phyloP scores from a whole-genome alignment of 2,329 filamentous ascomycete species.

The Amauroascus niger region DNA sequence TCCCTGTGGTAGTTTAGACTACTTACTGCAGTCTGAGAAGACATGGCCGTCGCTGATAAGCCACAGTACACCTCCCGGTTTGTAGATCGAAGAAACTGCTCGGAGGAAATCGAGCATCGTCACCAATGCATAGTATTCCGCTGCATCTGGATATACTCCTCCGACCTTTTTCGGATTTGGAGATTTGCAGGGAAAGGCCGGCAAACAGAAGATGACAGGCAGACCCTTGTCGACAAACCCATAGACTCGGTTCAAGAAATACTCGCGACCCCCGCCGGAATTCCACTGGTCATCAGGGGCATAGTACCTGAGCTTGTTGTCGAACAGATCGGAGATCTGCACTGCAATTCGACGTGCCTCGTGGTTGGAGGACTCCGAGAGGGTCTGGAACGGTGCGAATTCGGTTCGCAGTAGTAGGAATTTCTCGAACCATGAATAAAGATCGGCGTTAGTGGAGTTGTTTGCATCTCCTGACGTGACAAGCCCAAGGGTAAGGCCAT shows the following conservation, averaged over 20 bases:
- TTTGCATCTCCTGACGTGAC: background rate
- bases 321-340: slow-evolving; percentile 2
- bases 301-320: background rate
- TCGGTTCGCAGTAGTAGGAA: background rate
- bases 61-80: slow-evolving; percentile 3
- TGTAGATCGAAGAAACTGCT: background rate
- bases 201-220: background rate
- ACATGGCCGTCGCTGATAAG: slow-evolving; percentile 6
- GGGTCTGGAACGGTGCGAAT: background rate
- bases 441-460: background rate
- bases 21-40: slow-evolving; percentile 7
- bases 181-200: slow-evolving; percentile 8
- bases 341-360: background rate
- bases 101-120: background rate
- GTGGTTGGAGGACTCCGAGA: background rate
- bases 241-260: slow-evolving; percentile 4
- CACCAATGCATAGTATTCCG: slow-evolving; percentile 1
- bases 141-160: background rate
- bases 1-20: background rate
- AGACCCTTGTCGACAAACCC: background rate
- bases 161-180: background rate
- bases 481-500: background rate
- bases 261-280: background rate
- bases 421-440: background rate
- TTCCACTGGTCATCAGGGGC: slow-evolving; percentile 1